Evolutionary conservation across 2,329 filamentous ascomycete species (phyloP).

Genomic region (Curvularia lunata): DNA sequence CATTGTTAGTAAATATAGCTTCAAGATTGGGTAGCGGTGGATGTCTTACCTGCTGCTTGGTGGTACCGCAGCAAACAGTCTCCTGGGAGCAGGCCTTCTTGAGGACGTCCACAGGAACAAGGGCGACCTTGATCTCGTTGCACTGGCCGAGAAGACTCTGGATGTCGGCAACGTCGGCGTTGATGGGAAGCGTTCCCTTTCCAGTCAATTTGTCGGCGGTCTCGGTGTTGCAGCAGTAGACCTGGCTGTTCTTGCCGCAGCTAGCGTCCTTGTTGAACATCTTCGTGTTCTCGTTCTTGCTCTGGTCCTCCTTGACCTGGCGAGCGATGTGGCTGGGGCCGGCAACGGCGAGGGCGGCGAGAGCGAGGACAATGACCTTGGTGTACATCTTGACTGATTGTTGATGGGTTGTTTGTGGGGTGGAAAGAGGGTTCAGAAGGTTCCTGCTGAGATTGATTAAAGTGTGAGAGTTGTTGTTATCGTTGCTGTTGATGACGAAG

Average conservation of each 20-base stretch:
- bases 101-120: neutral
- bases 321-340: neutral
- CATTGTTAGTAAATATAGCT: neutral
- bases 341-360: neutral
- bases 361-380: neutral
- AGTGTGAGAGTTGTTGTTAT: neutral
- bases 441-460: neutral
- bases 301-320: neutral
- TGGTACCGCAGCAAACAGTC: neutral
- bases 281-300: no score
- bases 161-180: neutral
- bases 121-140: neutral
- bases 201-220: neutral
- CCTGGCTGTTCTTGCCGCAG: neutral
- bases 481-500: neutral
- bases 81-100: neutral
- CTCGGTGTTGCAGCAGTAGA: neutral
- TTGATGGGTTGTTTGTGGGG: neutral
- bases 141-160: neutral
- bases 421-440: neutral
- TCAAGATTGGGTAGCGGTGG: neutral
- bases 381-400: neutral
- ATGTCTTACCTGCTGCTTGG: neutral
- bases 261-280: neutral
- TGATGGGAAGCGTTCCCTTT: neutral